Percentiles rank a stretch among this genome's conserved stretches.
Conservation (phyloP, 805 yeast species). For the Candida dendrica region DNA sequence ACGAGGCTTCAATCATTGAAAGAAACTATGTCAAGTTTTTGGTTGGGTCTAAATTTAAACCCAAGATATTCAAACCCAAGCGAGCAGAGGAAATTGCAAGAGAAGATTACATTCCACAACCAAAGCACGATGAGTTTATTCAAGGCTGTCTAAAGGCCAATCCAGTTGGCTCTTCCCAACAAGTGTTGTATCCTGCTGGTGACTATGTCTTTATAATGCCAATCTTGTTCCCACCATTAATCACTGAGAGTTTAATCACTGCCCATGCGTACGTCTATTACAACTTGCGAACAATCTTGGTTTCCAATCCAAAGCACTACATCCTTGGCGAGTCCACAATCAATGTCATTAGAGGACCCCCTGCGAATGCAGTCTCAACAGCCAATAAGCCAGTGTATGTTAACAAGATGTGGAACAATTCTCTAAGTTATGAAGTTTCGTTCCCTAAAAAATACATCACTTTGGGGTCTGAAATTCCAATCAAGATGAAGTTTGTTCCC, state of each 20-base stretch:
- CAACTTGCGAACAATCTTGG: conserved; percentile 27
- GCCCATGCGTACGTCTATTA: conserved; percentile 42
- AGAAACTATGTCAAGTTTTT: conserved; percentile 4
- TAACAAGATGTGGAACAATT: conserved; percentile 66
- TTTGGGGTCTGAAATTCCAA: conserved; percentile 49
- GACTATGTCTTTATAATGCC: conserved; percentile 65
- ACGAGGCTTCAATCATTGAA: conserved; percentile 1
- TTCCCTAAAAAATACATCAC: conserved; percentile 65
- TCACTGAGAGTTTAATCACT: conserved; percentile 55
- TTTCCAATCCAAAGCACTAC: conserved; percentile 22
- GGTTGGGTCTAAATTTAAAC: conserved; percentile 7
- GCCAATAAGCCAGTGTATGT: conserved; percentile 70
- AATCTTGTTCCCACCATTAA: conserved; percentile 47
- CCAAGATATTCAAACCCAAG: conserved; percentile 6
- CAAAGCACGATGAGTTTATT: conserved; percentile 4
- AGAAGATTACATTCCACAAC: conserved; percentile 10
- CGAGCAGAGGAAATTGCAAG: conserved; percentile 10
- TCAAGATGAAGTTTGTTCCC: conserved; percentile 63
- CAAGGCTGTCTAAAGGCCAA: neutral
- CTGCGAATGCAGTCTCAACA: conserved; percentile 28
- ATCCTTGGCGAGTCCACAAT: conserved; percentile 26
- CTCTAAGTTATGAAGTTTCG: conserved; percentile 63
- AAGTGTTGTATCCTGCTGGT: conserved; percentile 44
- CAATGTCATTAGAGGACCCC: conserved; percentile 33
- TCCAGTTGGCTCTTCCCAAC: neutral